Evolutionary conservation across 2,329 filamentous ascomycete genomes (phyloP), one percentile per base, ranked within the genome.

Genomic region (Xylariales sp.): DNA sequence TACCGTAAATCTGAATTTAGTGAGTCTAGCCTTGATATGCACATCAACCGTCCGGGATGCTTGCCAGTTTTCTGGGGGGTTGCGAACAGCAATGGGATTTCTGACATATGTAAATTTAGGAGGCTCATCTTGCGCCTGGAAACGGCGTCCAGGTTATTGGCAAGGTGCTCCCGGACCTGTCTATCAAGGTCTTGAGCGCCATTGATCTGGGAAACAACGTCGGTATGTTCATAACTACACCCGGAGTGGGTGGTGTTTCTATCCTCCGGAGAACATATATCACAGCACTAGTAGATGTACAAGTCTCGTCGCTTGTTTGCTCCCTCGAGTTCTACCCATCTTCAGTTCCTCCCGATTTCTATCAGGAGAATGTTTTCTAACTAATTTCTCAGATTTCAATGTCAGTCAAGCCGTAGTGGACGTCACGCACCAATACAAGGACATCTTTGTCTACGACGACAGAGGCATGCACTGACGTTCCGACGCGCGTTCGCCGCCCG

Each of bases 321-420:
- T 32, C n/a, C 11, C 21, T 16, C 32, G 24, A n/a, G n/a, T n/a
- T n/a, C n/a, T n/a, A n/a, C n/a, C n/a, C n/a, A n/a, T n/a, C n/a
- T n/a, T n/a, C n/a, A n/a, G n/a, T n/a, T n/a, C n/a, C n/a, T n/a
- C n/a, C n/a, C n/a, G n/a, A n/a, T n/a, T n/a, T n/a, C n/a, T n/a
- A n/a, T n/a, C n/a, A n/a, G n/a, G n/a, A n/a, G n/a, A n/a, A n/a
- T n/a, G n/a, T n/a, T n/a, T n/a, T n/a, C n/a, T n/a, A n/a, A n/a
- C n/a, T n/a, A n/a, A n/a, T n/a, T n/a, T 27, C n/a, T 48, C 50
- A 91, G 89, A 96, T 65, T 87, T 86, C 63, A 74, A 73, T 40
- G 75, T 88, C 24, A 84, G 82, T 46, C 81, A 87, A 43, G 79
- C 84, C 0, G 85, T 96, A 3, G 90, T 95, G 12, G 86, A 96